Evolutionary conservation across 2,329 filamentous ascomycete genomes (phyloP), one percentile per base, ranked within the genome.

Genomic region (Aureobasidium leucospermi): DNA sequence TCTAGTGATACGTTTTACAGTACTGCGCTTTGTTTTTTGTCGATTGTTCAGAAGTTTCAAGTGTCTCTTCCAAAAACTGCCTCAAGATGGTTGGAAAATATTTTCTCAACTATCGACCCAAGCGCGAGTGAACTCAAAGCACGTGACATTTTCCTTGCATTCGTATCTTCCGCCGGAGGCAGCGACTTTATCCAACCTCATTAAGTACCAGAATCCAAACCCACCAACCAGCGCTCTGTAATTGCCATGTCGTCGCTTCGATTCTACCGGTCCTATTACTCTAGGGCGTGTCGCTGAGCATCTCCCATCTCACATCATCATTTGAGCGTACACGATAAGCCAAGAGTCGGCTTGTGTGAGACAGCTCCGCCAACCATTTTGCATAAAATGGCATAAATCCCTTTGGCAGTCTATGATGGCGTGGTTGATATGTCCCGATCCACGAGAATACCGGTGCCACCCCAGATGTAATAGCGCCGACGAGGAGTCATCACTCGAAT

Each of bases 41-140:
- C 48, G 51, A 16, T 19, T 51, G 10, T 28, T 34, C 28, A 55
- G 32, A 43, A 19, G 29, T 28, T 32, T 55, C 28, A 6, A 28
- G 15, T 34, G 51, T 43, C 34, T 55, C 38, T 23, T 5, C 15
- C 23, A 43, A 43, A 42, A 42, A 42, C 29, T 55, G 51, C 19
- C 28, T 45, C 31, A 16, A 45, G 52, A 56, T 34, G 52, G 41
- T 41, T 56, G 41, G 41, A 56, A 56, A 56, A 56, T 56, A 45
- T 56, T 56, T 56, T 56, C 52, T 56, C 52, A 31, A 36, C 52
- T 31, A 29, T 52, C 23, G 48, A n/a, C n/a, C 28, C 45, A 47
- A 47, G 46, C 46, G 46, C 46, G 9, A 6, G 19, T n/a, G 41
- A 23, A 51, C 48, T 52, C 36, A 7, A 9, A 13, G 34, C 38